Conservation (phyloP, 768 basidiomycete species). For the Gelatoporia subvermispora region DNA sequence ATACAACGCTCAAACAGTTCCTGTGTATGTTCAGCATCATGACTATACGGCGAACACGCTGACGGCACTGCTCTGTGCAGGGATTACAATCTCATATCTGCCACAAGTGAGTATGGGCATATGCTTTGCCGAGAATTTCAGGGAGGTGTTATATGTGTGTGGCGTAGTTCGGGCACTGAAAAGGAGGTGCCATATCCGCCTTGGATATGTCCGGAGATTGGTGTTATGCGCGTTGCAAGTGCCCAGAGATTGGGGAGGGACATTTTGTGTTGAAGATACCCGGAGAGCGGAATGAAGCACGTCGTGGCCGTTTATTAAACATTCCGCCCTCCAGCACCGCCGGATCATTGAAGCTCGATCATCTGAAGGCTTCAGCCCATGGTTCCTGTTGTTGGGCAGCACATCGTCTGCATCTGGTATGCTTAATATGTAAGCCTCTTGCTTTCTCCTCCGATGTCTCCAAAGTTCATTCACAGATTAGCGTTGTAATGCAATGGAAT, state of each 20-base stretch:
- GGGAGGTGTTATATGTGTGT: no score
- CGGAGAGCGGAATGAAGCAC: no score
- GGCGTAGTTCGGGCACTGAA: no score
- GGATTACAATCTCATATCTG: conserved; percentile 76
- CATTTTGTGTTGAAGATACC: no score
- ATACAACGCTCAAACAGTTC: neutral
- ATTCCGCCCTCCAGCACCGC: conserved; percentile 71
- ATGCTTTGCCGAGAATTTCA: no score
- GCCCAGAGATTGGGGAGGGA: no score
- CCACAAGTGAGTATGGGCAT: conserved; percentile 57
- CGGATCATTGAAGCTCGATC: conserved; percentile 76
- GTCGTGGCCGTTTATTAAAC: no score
- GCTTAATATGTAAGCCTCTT: conserved; percentile 67
- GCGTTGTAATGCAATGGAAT: conserved; percentile 82
- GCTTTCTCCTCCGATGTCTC: conserved; percentile 1
- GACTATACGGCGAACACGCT: conserved; percentile 69
- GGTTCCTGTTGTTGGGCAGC: conserved; percentile 86
- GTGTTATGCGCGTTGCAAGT: no score
- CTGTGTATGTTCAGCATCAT: conserved; percentile 45
- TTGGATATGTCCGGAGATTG: neutral
- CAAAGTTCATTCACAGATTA: conserved; percentile 21
- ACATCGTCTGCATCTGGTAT: conserved; percentile 78
- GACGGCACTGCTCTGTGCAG: conserved; percentile 58
- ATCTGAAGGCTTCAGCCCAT: conserved; percentile 87
- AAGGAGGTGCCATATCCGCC: no score